A percentile compares a stretch with the other conserved stretches of the same genome.
phyloP scores from a whole-genome alignment of 2,329 filamentous ascomycete species.

The Clonostachys byssicola region DNA sequence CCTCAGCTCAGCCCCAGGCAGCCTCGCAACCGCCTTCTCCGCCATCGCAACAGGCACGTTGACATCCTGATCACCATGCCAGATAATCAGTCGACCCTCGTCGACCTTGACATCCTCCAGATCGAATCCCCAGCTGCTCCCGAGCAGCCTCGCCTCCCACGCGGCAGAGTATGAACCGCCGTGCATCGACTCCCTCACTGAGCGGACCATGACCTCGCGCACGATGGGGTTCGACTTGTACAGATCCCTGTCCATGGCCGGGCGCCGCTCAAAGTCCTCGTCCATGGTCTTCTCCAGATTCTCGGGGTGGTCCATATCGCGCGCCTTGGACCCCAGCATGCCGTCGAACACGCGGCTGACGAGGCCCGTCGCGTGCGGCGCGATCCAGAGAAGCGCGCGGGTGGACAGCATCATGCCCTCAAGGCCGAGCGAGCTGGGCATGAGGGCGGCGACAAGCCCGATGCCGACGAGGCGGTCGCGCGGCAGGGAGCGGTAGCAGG shows the following conservation, averaged over 20 bases:
- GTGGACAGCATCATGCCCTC: conserved; percentile 7
- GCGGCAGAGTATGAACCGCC: not conserved
- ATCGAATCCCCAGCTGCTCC: conserved; percentile 9
- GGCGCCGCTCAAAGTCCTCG: not conserved
- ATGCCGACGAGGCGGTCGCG: conserved; percentile 3
- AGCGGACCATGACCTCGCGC: conserved; percentile 1
- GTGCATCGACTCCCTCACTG: conserved; percentile 5
- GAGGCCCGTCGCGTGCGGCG: conserved; percentile 1
- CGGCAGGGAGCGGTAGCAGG: conserved; percentile 12
- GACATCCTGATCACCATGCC: conserved; percentile 5
- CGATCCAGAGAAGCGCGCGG: conserved; percentile 4
- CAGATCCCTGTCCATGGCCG: conserved; percentile 2
- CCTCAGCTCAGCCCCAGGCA: too few species aligned
- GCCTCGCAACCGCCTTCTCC: not conserved
- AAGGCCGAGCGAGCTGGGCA: conserved; percentile 4
- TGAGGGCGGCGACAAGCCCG: conserved; percentile 8
- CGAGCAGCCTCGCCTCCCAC: conserved; percentile 4
- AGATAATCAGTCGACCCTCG: not conserved
- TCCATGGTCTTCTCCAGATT: conserved; percentile 1
- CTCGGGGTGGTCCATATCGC: conserved; percentile 5
- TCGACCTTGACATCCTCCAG: conserved; percentile 5
- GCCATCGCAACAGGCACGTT: not conserved
- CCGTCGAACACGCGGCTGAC: conserved; percentile 1
- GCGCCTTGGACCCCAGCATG: conserved; percentile 3
- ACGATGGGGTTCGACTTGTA: conserved; percentile 2